Base-by-base conservation (phyloP, 2,329 filamentous ascomycete species). In the Fusarium ramigenum region DNA sequence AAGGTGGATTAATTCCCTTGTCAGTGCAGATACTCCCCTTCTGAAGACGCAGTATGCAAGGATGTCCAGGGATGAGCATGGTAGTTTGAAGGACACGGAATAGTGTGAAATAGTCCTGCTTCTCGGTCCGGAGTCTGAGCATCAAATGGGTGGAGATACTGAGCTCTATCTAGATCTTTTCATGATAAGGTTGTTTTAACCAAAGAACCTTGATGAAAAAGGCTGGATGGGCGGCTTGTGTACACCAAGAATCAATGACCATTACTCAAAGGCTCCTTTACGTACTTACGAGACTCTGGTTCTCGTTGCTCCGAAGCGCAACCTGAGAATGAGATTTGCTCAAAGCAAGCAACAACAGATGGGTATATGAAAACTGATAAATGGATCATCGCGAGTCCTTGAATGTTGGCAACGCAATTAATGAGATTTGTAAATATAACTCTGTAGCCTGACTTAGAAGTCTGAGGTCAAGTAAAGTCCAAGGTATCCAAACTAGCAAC, bases 31-130 rank as follows among this genome's bases (percentile, higher is more conserved):
- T 57, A 75, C 67, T 34, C 76, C 78, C 11, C 66, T 68, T 25
- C 64, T 84, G 59, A 81, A 79, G 73, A 82, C 78, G 32, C 81
- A 83, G 69, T 80, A 79, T 59, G 69, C 77, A 39, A 78, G 83
- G 44, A 67, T 84, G 72, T 72, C 75, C 9, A 75, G 78, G 36
- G 72, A 78, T 57, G 73, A 71, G 44, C 60, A 70, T 36, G 79
- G 77, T 1, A 61, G 65, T n/a, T 40, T 53, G 18, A 71, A 65
- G 25, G 64, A 71, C 39, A 65, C 62, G 15, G 34, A 60, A 12
- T 70, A 42, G 62, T n/a, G 16, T n/a, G 32, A 12, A n/a, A 30
- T 25, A n/a, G 14, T 23, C 9, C 18, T 30, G 28, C 28, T 36
- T 5, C 12, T 23, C 18, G 36, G 30, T 11, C 21, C 28, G 18